These are phyloP conservation scores for Cotoneaster glaucophyllus DNA, from an alignment of 306 rosid species.

Conservation along the genomic window DNA sequence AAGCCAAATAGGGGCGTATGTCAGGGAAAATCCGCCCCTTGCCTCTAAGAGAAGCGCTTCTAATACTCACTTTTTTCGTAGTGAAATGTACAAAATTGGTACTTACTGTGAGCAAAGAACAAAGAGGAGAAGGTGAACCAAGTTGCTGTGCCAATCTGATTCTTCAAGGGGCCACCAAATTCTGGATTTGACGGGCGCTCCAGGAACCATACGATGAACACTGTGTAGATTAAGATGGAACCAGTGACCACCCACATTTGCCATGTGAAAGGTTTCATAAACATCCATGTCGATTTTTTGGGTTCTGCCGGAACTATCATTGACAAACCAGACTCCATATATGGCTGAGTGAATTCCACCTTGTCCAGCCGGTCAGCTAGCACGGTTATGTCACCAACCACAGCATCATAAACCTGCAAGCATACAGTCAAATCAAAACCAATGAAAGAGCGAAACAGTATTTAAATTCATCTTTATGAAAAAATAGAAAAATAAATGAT, in stretches of 20 bases:
- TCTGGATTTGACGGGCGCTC: conserved; percentile 45
- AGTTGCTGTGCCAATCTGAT: conserved; percentile 47
- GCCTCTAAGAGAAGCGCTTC: too few relatives aligned
- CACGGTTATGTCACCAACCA: conserved; percentile 57
- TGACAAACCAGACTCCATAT: conserved; percentile 55
- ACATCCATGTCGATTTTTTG: conserved; percentile 43
- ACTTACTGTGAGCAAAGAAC: conserved; percentile 75
- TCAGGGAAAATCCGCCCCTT: too few relatives aligned
- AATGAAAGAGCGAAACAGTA: background rate
- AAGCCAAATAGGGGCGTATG: too few relatives aligned
- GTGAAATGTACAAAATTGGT: background rate
- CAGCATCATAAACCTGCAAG: conserved; percentile 49
- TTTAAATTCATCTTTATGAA: background rate
- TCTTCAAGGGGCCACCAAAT: conserved; percentile 43
- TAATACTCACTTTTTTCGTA: too few relatives aligned
- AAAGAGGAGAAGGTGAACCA: conserved; percentile 66
- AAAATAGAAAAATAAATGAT: background rate
- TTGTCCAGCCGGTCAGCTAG: conserved; percentile 31
- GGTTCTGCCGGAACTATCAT: conserved; percentile 40
- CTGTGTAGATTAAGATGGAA: conserved; percentile 42
- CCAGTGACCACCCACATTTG: conserved; percentile 48
- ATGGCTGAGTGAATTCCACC: conserved; percentile 68
- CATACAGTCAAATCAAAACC: background rate
- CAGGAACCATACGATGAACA: conserved; percentile 48
- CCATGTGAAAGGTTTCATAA: conserved; percentile 60